Percentiles rank a stretch among this genome's conserved stretches.
Evolutionary conservation across 148 eudicot genomes (phyloP).

Genomic region (Camellia sinensis): DNA sequence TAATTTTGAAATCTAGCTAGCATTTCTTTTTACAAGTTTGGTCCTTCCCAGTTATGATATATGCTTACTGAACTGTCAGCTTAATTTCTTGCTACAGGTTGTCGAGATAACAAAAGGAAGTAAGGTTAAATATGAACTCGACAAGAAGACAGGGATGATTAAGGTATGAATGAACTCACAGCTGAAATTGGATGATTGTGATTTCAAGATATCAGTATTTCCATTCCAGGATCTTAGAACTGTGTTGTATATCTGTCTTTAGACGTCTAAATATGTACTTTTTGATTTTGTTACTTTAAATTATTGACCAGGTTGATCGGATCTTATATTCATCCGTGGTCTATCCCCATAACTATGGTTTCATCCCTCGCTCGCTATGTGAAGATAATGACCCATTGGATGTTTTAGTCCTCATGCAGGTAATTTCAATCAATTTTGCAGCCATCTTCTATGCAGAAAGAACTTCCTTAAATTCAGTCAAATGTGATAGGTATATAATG

Average conservation of each 20-base stretch:
- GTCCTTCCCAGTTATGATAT: background rate
- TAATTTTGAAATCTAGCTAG: background rate
- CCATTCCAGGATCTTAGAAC: background rate
- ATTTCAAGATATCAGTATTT: background rate
- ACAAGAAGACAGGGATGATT: constrained; percentile 68
- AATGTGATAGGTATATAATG: no score
- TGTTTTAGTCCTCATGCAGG: constrained; percentile 91
- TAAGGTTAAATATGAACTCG: constrained; percentile 73
- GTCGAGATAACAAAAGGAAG: constrained; percentile 75
- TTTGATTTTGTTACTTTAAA: background rate
- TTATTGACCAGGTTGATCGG: constrained; percentile 62
- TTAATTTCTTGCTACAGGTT: constrained; percentile 36
- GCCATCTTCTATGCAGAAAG: background rate
- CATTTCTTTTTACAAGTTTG: background rate
- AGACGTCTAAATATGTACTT: background rate
- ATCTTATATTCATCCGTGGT: constrained; percentile 83
- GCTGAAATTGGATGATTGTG: background rate
- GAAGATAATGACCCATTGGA: constrained; percentile 88
- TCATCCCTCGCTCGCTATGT: constrained; percentile 80
- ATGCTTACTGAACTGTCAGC: background rate
- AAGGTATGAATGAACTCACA: constrained; percentile 34
- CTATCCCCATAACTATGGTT: constrained; percentile 88
- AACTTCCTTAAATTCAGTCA: background rate
- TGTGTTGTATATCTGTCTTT: background rate
- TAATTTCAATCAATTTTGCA: constrained; percentile 6